Conservation (phyloP, 2,329 filamentous ascomycete species). For the Trichophyton simii region DNA sequence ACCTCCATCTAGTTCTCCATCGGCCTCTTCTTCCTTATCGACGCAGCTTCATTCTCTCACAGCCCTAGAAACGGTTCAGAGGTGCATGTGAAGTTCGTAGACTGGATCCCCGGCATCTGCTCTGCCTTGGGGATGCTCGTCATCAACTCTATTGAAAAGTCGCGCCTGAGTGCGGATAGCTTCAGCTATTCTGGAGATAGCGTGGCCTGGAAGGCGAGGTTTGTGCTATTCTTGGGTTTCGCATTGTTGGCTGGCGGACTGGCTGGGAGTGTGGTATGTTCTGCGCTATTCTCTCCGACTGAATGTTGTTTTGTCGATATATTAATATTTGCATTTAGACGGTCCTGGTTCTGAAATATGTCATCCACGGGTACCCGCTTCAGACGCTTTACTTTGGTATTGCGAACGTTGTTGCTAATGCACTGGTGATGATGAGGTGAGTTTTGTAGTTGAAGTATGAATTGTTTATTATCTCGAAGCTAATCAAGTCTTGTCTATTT, state of each 20-base stretch:
- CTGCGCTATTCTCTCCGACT: not conserved
- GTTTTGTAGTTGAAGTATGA: slow-evolving; percentile 15
- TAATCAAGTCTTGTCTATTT: not conserved
- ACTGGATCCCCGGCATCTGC: slow-evolving; percentile 62
- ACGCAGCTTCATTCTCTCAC: slow-evolving; percentile 52
- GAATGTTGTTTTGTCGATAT: not conserved
- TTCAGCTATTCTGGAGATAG: slow-evolving; percentile 54
- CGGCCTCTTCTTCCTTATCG: slow-evolving; percentile 57
- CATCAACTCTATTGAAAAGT: slow-evolving; percentile 61
- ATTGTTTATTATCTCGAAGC: not conserved
- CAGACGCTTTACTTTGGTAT: slow-evolving; percentile 56
- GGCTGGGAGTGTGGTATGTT: slow-evolving; percentile 49
- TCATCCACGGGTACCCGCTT: slow-evolving; percentile 47
- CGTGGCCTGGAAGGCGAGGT: slow-evolving; percentile 57
- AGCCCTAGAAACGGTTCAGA: slow-evolving; percentile 48
- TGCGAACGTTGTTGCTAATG: slow-evolving; percentile 54
- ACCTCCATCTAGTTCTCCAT: slow-evolving; percentile 46
- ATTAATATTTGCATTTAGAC: slow-evolving; percentile 28
- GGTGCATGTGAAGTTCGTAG: slow-evolving; percentile 55
- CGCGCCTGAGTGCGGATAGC: slow-evolving; percentile 49
- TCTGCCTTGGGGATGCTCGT: slow-evolving; percentile 57
- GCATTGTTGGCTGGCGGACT: slow-evolving; percentile 56
- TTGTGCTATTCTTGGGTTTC: slow-evolving; percentile 58
- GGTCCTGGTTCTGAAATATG: slow-evolving; percentile 56
- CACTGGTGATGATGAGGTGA: slow-evolving; percentile 54